Percentiles rank a stretch among this genome's conserved stretches.
These are phyloP conservation scores for Cyberlindnera suaveolens DNA, from an alignment of 805 yeast genomes.

Conservation along the genomic window DNA sequence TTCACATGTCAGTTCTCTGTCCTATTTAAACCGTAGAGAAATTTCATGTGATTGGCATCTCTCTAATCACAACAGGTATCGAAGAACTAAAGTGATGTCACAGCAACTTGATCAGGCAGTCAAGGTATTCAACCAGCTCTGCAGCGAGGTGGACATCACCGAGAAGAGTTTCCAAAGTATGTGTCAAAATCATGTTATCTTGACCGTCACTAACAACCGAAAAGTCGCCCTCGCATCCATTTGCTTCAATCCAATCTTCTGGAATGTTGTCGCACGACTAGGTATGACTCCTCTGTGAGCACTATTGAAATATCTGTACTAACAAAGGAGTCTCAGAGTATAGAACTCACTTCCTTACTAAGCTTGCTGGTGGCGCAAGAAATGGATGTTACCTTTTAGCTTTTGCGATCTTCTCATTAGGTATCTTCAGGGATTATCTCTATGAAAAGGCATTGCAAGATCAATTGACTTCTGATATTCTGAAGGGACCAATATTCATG, in stretches of 20 bases:
- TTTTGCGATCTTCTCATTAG: constrained; percentile 73
- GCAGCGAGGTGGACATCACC: constrained; percentile 19
- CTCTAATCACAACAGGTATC: neutral
- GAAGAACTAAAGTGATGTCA: constrained; percentile 6
- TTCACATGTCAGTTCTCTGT: no score
- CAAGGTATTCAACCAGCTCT: constrained; percentile 18
- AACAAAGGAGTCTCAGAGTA: constrained; percentile 42
- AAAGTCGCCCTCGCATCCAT: constrained; percentile 55
- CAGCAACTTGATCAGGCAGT: constrained; percentile 10
- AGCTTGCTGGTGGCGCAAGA: constrained; percentile 58
- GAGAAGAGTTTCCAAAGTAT: constrained; percentile 17
- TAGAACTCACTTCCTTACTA: constrained; percentile 69
- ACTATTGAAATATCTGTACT: neutral
- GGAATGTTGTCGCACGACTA: constrained; percentile 88
- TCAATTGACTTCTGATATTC: constrained; percentile 62
- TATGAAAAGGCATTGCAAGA: constrained; percentile 63
- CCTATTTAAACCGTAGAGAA: no score
- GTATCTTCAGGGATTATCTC: constrained; percentile 72
- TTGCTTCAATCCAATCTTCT: constrained; percentile 88
- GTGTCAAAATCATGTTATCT: constrained; percentile 4
- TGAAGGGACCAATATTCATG: constrained; percentile 37
- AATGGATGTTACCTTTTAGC: constrained; percentile 86
- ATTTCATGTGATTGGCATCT: no score
- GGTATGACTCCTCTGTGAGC: constrained; percentile 24
- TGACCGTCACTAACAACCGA: neutral